Evolutionary conservation across 202 grass and related monocot genomes (phyloP).

Genomic region (Schoenoplectus tabernaemontani): DNA sequence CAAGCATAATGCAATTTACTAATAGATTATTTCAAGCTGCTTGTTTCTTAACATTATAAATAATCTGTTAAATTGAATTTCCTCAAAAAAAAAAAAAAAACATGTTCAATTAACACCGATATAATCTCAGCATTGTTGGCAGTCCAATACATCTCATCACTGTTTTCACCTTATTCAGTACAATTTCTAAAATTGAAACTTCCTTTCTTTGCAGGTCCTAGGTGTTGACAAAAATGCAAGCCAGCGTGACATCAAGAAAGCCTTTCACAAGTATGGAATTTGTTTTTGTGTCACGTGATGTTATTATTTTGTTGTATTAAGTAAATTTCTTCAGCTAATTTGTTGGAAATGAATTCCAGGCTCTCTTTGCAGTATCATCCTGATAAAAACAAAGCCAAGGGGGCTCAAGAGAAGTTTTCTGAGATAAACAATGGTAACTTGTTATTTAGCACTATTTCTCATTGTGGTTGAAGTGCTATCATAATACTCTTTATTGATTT

Average conservation of each 20-base stretch:
- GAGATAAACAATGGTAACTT: conserved; percentile 93
- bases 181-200: neutral
- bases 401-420: conserved; percentile 75
- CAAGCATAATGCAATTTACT: neutral
- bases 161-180: neutral
- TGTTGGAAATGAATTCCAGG: conserved; percentile 28
- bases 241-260: conserved; percentile 94
- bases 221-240: conserved; percentile 87
- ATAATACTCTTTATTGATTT: neutral
- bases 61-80: neutral
- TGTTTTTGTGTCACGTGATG: neutral
- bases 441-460: neutral
- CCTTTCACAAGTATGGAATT: conserved; percentile 84
- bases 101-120: neutral
- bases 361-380: conserved; percentile 90
- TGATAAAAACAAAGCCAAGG: conserved; percentile 93
- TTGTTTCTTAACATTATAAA: neutral
- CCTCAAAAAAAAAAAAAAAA: neutral
- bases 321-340: neutral
- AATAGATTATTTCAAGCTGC: neutral
- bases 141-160: neutral
- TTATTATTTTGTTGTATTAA: neutral
- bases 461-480: too few species aligned
- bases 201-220: conserved; percentile 50
- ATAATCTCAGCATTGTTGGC: neutral